Evolutionary conservation across 176 grass and related monocot genomes (phyloP).

Genomic region (Eragrostis curvula): DNA sequence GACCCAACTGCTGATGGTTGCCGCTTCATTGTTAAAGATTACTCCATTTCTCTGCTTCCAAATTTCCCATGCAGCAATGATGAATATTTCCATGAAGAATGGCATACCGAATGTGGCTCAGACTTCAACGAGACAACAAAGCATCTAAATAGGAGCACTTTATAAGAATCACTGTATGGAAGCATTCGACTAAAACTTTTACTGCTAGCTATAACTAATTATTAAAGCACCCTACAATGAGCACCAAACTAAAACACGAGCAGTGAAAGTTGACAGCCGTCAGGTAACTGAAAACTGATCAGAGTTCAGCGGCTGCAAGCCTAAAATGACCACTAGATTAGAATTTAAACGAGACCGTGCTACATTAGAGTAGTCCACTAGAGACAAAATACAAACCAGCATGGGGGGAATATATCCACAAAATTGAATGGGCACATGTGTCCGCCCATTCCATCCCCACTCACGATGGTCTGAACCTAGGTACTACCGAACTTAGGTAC

Average conservation of each 20-base stretch:
- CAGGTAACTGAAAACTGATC: not conserved
- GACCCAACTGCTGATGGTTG: too few species aligned
- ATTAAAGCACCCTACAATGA: not conserved
- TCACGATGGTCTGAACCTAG: constrained; percentile 8
- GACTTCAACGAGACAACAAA: too few species aligned
- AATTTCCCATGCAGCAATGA: too few species aligned
- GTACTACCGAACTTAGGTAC: constrained; percentile 25
- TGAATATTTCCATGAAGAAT: too few species aligned
- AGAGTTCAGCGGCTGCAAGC: not conserved
- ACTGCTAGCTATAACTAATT: not conserved
- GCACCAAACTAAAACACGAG: not conserved
- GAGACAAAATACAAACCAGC: constrained; percentile 34
- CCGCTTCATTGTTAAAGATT: too few species aligned
- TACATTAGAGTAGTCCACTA: not conserved
- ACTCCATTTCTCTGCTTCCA: too few species aligned
- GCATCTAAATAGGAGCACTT: too few species aligned
- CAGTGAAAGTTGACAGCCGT: not conserved
- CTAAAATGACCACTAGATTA: not conserved
- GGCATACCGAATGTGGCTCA: too few species aligned
- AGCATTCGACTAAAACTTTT: too few species aligned
- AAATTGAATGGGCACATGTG: constrained; percentile 43
- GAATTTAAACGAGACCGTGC: not conserved
- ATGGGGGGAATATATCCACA: constrained; percentile 43
- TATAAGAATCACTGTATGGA: too few species aligned
- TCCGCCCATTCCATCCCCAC: constrained; percentile 46